Conservation (phyloP, 169 alveolate species). For the Fabrea salina region DNA sequence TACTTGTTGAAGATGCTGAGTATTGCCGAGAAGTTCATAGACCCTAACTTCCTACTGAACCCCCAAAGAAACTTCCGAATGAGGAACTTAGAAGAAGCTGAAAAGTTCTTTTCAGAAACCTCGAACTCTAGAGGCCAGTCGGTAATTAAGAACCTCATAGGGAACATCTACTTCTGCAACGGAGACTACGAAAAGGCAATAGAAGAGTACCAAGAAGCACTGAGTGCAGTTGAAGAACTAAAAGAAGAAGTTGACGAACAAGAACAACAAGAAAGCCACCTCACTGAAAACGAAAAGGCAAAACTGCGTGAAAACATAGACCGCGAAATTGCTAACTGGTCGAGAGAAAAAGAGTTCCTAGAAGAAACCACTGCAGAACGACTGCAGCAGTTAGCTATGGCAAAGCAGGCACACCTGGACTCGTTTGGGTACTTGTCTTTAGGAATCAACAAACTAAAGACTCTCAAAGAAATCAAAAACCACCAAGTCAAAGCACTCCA, state of each 20-base stretch:
- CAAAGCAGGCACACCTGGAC: neutral
- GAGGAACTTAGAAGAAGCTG: neutral
- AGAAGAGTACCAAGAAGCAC: neutral
- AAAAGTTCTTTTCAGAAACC: neutral
- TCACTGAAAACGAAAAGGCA: constrained; percentile 1
- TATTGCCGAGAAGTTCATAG: neutral
- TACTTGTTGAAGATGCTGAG: neutral
- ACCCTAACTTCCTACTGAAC: neutral
- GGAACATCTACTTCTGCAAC: neutral
- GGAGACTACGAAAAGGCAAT: neutral
- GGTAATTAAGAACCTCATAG: neutral
- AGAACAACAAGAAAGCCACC: neutral
- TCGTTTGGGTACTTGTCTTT: neutral
- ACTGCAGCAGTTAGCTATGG: neutral
- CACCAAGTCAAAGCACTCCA: neutral
- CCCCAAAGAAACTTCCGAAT: neutral
- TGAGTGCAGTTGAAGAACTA: neutral
- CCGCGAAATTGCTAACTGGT: neutral
- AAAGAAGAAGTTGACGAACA: neutral
- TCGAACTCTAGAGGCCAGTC: neutral
- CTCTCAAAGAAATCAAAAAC: neutral
- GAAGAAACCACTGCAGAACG: neutral
- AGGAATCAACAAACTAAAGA: neutral
- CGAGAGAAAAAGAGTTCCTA: neutral
- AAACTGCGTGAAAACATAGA: neutral